Evolutionary conservation across 257 asterid genomes (phyloP), one percentile per base, ranked within the genome.

Genomic region (Prunella vulgaris): DNA sequence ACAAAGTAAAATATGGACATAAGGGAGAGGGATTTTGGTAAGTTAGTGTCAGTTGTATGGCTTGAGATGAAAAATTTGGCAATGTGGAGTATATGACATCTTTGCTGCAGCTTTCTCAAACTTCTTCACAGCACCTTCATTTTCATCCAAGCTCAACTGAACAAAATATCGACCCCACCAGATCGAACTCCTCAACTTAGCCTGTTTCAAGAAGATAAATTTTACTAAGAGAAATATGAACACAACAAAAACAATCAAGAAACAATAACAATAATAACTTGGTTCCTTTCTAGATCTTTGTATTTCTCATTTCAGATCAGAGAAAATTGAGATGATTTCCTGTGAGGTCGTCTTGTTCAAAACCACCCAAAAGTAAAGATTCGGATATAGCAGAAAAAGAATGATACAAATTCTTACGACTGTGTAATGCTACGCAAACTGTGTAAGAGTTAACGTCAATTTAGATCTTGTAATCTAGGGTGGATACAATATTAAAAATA

Each of bases 31-130:
- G n/a, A n/a, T 46, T 46, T 4, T 46, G 53, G 53, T 46, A 46
- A 9, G 17, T 0, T 60, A 17, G 56, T 30, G 53, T 82, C 80
- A 89, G 30, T 78, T 73, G 81, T 83, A 86, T 6, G 97, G 77
- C 64, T 84, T 87, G 65, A 90, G 84, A 78, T 90, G 97, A 74
- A 90, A 90, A 68, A 80, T 72, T 74, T 90, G 97, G 87, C 97
- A 90, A 69, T 62, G 69, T 24, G 91, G 84, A 0, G 12, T 68
- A 57, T 86, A 88, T 3, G 86, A 82, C 64, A 61, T 79, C 79
- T 70, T 84, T 30, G 24, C 68, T 18, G 95, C 87, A 76, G 91
- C 87, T 75, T 79, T 81, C 54, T 82, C 85, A 17, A 90, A 90
- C 83, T 90, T 87, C 83, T 83, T 86, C 38, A 72, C 68, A 17